phyloP scores from a whole-genome alignment of 2,329 filamentous ascomycete genomes.

The Geoglossum cookeanum region DNA sequence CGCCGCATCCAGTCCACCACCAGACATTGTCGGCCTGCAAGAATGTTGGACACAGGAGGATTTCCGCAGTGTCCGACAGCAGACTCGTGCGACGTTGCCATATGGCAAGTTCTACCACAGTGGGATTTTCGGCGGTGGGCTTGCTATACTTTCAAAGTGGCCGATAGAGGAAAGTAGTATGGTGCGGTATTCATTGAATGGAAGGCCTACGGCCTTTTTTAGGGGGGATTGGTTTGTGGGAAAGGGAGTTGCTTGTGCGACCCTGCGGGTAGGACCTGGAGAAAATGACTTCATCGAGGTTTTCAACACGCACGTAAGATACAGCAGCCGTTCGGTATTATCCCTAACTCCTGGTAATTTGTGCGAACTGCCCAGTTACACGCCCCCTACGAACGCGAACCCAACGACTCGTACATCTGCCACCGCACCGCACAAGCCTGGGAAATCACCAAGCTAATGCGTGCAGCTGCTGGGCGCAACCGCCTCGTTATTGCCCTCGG shows the following conservation, averaged over 20 bases:
- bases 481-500: constrained; percentile 73
- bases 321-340: neutral
- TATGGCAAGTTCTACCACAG: constrained; percentile 86
- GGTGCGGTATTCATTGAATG: constrained; percentile 77
- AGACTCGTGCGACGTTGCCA: constrained; percentile 56
- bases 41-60: constrained; percentile 86
- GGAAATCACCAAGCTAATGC: constrained; percentile 82
- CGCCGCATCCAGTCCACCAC: constrained; percentile 43
- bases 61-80: constrained; percentile 56
- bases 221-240: constrained; percentile 93
- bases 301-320: constrained; percentile 68
- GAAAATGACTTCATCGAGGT: constrained; percentile 58
- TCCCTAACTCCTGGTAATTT: no score
- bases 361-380: constrained; percentile 34
- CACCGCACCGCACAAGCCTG: constrained; percentile 87
- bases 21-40: constrained; percentile 81
- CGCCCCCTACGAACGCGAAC: constrained; percentile 66
- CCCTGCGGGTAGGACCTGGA: constrained; percentile 49
- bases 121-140: constrained; percentile 73
- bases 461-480: constrained; percentile 58
- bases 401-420: constrained; percentile 69
- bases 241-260: constrained; percentile 75
- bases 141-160: constrained; percentile 81
- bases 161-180: constrained; percentile 80
- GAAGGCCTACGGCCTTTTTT: constrained; percentile 82